Base-by-base conservation (phyloP, 192 early-diverging fungal genomes). In the Helicostylum pulchrum region DNA sequence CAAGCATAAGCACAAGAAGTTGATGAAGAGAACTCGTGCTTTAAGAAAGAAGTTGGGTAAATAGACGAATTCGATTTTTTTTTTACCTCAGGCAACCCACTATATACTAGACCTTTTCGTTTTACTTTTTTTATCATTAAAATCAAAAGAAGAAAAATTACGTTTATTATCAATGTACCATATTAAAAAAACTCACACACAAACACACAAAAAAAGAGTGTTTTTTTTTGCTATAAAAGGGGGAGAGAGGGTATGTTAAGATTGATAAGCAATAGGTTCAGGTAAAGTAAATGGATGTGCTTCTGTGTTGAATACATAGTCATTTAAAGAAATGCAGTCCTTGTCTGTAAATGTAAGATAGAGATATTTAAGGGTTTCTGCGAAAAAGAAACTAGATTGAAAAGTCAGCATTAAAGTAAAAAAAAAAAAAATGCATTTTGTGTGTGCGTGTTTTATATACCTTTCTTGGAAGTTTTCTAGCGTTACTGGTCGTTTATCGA, bases 1-100 rank as follows among this genome's bases (percentile, higher is more conserved):
- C 71, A 97, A 95, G 79, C 93, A 97, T 82, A 97, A 97, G 79
- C 89, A 90, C 73, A 91, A 89, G 76, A 97, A 97, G 73, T 71
- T 88, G 55, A 82, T 90, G 66, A 90, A 90, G 77, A 83, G 86
- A 76, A 85, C 80, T 31, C 83, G 85, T 59, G 89, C 90, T n/a
- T 70, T 89, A 76, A 83, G 87, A 61, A 88, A 87, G 78, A 83
- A 84, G 36, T 78, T 90, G 46, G 86, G 88, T 60, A 91, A 91
- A 71, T 89, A 83, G 65, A 70, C 34, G 39, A 59, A 48, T 48
- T 48, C 12, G 14, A 48, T 2, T 17, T 14, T 19, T 17, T 7
- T 15, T n/a, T 47, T 3, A 47, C 2, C 10, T 0, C 14, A 48
- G 5, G 6, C 26, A 0, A 26, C 26, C 26, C 2, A 0, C 26